Base-by-base conservation (phyloP, 352 stramenopile species). In the Phytophthora agathidicida region DNA sequence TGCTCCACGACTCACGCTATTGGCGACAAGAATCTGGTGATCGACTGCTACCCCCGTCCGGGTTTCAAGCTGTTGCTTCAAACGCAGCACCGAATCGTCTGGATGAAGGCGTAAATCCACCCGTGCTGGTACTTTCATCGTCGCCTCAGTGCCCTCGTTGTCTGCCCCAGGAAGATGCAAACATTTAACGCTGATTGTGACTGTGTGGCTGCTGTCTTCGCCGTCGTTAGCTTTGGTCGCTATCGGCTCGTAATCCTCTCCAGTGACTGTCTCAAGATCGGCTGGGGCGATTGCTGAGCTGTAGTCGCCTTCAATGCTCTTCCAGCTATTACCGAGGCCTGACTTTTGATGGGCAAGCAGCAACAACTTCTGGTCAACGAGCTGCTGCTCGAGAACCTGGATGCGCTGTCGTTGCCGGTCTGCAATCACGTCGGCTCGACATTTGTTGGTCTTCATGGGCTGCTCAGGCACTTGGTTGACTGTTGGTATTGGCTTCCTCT, bases 351-450 rank as follows among this genome's bases (percentile, higher is more conserved):
- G 59, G 26, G 43, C 64, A 17, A 87, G 24, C 19, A 71, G 45
- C 24, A 77, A 52, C 48, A 86, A 38, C 41, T 77, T 82, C 55
- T 87, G 72, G 42, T 89, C 81, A 41, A 85, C 43, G 27, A 91
- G 65, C 53, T 91, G 79, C 54, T 91, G 77, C 60, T 89, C 66
- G 9, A 91, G 58, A 20, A 89, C 66, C 13, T 67, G 56, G 23
- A 91, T 78, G 19, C 78, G 76, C 49, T 86, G 69, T 16, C 77
- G 73, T 31, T 89, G 75, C 1, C 78, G 74, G 27, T 70, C 38
- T 14, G 67, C 37, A 23, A 77, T 33, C 31, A 73, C 46, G 5
- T 77, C 68, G 5, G 49, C 31, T 17, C 38, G 62, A 37, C 7
- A 56, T 52, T 42, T 62, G 22, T 28, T 26, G 14, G 27, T 9